Conservation (phyloP, 2,329 filamentous ascomycete species). For the Pyricularia pennisetigena region DNA sequence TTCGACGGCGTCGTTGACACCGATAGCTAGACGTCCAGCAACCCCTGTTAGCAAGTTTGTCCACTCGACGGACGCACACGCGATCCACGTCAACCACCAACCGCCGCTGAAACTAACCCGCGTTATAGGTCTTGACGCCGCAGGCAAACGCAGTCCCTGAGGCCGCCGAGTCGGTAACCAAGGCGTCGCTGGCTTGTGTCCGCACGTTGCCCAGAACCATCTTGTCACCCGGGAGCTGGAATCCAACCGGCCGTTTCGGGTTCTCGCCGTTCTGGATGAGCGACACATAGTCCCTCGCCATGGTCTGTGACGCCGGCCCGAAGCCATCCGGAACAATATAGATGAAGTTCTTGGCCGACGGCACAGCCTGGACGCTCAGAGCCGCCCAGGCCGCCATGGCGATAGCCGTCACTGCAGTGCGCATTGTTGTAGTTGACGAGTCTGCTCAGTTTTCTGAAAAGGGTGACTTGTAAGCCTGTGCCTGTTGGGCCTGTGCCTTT, state of each 20-base stretch:
- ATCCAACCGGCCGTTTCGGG: conserved; percentile 7
- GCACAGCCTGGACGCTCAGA: background rate
- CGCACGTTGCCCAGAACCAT: conserved; percentile 20
- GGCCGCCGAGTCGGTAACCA: conserved; percentile 30
- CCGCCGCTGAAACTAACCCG: conserved; percentile 9
- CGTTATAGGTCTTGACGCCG: conserved; percentile 28
- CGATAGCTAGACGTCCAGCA: conserved; percentile 14
- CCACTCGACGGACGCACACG: background rate
- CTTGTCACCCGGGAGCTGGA: conserved; percentile 13
- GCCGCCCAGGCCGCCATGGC: background rate
- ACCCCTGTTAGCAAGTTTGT: background rate
- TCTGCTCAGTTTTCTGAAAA: background rate
- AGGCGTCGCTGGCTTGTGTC: conserved; percentile 19
- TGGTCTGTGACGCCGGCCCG: conserved; percentile 18
- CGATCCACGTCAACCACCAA: background rate
- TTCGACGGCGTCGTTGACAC: conserved; percentile 19
- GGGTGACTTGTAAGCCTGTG: background rate
- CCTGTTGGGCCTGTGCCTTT: background rate
- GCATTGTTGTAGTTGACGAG: background rate
- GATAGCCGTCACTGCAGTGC: background rate
- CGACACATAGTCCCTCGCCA: conserved; percentile 17
- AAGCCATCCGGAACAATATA: conserved; percentile 22
- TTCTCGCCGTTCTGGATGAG: conserved; percentile 14
- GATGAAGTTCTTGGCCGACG: conserved; percentile 19
- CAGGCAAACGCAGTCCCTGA: conserved; percentile 28